Conservation (phyloP, 1,139 yeast species). For the Sugiyamaella novakii region DNA sequence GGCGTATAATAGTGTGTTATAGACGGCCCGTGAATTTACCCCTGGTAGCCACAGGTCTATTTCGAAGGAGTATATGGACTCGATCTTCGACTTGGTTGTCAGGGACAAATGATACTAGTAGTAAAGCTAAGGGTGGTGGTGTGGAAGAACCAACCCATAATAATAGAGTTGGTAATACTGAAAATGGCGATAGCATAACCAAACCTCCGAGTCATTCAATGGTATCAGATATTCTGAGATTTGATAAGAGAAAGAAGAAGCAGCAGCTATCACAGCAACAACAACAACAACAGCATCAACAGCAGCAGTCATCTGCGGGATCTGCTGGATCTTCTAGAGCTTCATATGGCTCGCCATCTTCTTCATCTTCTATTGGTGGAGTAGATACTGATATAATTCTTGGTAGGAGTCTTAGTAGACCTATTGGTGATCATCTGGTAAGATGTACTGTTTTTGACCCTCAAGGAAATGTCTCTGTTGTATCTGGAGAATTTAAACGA, state of each 20-base stretch:
- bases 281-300: not conserved
- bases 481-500: slow-evolving; percentile 76
- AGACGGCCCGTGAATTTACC: not conserved
- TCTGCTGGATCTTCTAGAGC: not conserved
- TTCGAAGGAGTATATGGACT: slow-evolving; percentile 4
- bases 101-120: not conserved
- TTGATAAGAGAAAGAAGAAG: slow-evolving; percentile 10
- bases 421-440: slow-evolving; percentile 43
- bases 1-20: not conserved
- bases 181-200: not conserved
- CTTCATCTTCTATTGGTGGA: slow-evolving; percentile 3
- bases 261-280: not conserved
- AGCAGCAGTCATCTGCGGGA: slow-evolving; percentile 18
- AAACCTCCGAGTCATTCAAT: slow-evolving; percentile 5
- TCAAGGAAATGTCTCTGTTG: slow-evolving; percentile 70
- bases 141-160: not conserved
- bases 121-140: not conserved
- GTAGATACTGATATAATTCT: slow-evolving; percentile 37
- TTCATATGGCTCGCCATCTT: not conserved
- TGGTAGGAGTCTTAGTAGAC: slow-evolving; percentile 39
- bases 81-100: not conserved
- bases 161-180: not conserved
- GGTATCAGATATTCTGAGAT: slow-evolving; percentile 12
- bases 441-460: slow-evolving; percentile 78
- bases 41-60: not conserved